These are phyloP conservation scores for Lasiosphaeris hirsuta DNA, from an alignment of 495 filamentous ascomycete species.

Conservation along the genomic window DNA sequence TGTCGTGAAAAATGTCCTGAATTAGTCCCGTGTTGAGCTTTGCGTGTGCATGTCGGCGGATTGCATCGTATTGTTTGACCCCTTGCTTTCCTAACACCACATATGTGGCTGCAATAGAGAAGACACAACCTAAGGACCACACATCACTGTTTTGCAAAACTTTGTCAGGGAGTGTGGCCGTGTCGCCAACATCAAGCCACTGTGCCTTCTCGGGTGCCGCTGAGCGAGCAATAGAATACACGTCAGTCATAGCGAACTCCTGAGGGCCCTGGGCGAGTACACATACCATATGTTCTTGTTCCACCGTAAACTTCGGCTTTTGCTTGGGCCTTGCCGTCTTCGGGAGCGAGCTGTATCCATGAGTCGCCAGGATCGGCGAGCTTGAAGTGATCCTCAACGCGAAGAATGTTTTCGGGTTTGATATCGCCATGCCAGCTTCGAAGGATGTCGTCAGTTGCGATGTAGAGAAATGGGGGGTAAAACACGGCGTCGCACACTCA, in stretches of 20 bases:
- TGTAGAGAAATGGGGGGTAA: no score
- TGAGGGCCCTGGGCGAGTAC: not conserved
- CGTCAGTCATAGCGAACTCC: not conserved
- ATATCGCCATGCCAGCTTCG: slow-evolving; percentile 42
- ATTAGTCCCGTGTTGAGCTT: not conserved
- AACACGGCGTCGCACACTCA: no score
- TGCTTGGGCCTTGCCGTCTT: slow-evolving; percentile 13
- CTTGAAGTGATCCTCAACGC: slow-evolving; percentile 33
- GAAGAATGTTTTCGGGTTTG: slow-evolving; percentile 40
- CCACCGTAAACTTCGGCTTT: slow-evolving; percentile 22
- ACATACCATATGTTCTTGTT: slow-evolving; percentile 27
- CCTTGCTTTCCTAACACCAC: slow-evolving; percentile 31
- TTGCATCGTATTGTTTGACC: slow-evolving; percentile 21
- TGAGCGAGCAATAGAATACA: not conserved
- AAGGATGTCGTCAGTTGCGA: not conserved
- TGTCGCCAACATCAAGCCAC: slow-evolving; percentile 3
- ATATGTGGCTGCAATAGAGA: slow-evolving; percentile 41
- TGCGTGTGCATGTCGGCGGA: slow-evolving; percentile 20
- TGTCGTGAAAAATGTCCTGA: slow-evolving; percentile 1
- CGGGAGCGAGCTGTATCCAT: slow-evolving; percentile 17
- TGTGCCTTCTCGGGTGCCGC: slow-evolving; percentile 22
- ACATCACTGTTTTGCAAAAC: slow-evolving; percentile 27
- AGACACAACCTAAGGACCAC: slow-evolving; percentile 41
- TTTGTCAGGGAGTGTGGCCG: slow-evolving; percentile 15
- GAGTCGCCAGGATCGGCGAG: slow-evolving; percentile 39